Evolutionary conservation across 2,329 filamentous ascomycete genomes (phyloP), one percentile per base, ranked within the genome.

Genomic region (Pseudogymnoascus sp.): DNA sequence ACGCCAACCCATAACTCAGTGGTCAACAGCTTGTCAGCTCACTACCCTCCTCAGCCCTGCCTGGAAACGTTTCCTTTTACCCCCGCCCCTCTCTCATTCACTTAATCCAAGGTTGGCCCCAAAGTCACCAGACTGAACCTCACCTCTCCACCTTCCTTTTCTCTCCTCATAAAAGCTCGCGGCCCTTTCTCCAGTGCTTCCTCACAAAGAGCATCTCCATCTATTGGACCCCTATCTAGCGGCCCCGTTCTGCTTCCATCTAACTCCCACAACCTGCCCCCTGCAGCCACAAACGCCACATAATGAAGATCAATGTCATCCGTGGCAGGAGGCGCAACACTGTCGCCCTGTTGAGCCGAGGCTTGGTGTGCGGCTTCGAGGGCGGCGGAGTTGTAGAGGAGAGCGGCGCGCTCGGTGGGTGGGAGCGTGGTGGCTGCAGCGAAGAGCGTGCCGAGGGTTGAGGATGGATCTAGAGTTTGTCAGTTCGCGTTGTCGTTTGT

Each of bases 241-340:
- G 86, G 86, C 0, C 87, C 87, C 69, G 85, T 89, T 62, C 86
- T 75, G 62, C 84, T 72, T n/a, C 87, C 87, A 73, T 90, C 87
- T 73, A 90, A 73, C 72, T 90, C 87, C 83, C 85, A 90, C 60
- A 90, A 71, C 58, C 77, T 81, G 61, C 86, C 85, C 71, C 89
- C 84, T 60, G 78, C 75, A 60, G 80, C 76, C 79, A 94, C 89
- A 74, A 97, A 99, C 71, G 90, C 94, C 54, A 97, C 93, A 73
- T 96, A 97, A 77, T 99, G 94, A 68, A 97, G 79, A 71, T 97
- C 94, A n/a, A 96, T 81, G 67, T 87, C 83, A 69, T 90, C 89
- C 21, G 64, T 81, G 7, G 92, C 91, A 61, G 82, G 77, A 0
- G 94, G 93, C 1, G 92, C 90, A 21, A 21, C 21, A 21, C 91